Evolutionary conservation across 139 green algal genomes (phyloP), one percentile per base, ranked within the genome.

Genomic region (Chlorella sp.): DNA sequence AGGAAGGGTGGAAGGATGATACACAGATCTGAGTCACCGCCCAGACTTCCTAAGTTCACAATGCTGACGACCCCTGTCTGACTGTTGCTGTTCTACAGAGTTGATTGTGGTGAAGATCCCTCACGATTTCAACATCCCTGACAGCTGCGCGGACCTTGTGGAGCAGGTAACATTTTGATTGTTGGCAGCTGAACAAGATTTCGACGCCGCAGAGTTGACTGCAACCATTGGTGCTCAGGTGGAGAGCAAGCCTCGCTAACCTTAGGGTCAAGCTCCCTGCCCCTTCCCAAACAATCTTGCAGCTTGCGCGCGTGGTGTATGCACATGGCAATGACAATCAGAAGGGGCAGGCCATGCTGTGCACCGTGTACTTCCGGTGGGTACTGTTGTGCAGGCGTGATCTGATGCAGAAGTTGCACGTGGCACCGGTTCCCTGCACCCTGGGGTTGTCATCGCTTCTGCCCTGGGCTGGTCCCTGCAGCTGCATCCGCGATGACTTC

Each of bases 281-380:
- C 51, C 15, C 12, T 60, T 20, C 11, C 51, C 44, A 11, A 55
- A 23, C 51, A 23, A 21, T 3, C 51, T 60, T 51, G 34, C 28
- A 67, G 30, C 95, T 99, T 32, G 87, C 92, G 30, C 39, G 51
- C 9, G 69, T 84, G 41, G 96, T 99, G 78, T 99, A 98, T 89
- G 81, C 87, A 32, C 85, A 97, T 56, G 98, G 97, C 25, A 97
- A 99, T 74, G 98, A 99, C 91, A 95, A 98, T 85, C 95, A 94
- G 85, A 99, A 99, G 91, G 97, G 97, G 25, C 94, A 98, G 57
- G 95, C 96, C 34, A 97, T 99, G 93, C 91, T 99, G 80, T 98
- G 95, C 92, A 90, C 93, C 82, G 98, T 99, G 83, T 99, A 98
- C 93, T 94, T 97, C 88, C 93, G 95, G 80, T 78, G 73, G 15